Base-by-base conservation (phyloP, 1,284 basidiomycete species). In the Somion occarium region DNA sequence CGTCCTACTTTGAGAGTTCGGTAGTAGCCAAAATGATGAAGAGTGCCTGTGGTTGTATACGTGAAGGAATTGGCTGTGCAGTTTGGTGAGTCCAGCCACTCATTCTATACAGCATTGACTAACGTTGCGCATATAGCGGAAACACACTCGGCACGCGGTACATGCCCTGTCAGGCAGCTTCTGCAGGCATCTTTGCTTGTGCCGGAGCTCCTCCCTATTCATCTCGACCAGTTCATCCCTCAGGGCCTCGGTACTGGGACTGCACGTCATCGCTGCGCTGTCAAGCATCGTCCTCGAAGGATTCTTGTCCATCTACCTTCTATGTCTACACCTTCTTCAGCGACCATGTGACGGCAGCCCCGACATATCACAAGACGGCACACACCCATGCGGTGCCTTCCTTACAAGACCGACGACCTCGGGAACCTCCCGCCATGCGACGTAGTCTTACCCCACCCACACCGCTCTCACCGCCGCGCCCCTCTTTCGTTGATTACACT, bases 61-160 rank as follows among this genome's bases (percentile, higher is more conserved):
- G 79, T 44, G 82, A 84, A 63, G 82, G 80, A 2, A 70, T 86
- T 11, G 83, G 80, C 22, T 86, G 83, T 64, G 71, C 78, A 1
- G 72, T 75, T 41, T 86, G 82, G 81, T 80, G 53, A 59, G 78
- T 64, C 18, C 46, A n/a, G 45, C 12, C 15, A 12, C 9, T 11
- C 9, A 2, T 41, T n/a, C 37, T 34, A 56, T 46, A 9, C n/a
- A 9, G 42, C 53, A 38, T 45, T 52, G 7, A 54, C 30, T 52
- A 2, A 49, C 27, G 22, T 9, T 43, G 13, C 30, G 41, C 27
- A 47, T 23, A 2, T 57, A 83, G 83, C 58, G 83, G 83, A 1
- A 86, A 84, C 51, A 69, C 79, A 2, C 66, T 86, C 3, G 84
- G 83, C 23, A 83, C 76, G 4, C 71, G 81, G 24, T 83, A 79